These are phyloP conservation scores for Heliosperma pusillum DNA, from an alignment of 148 eudicot genomes.

Conservation along the genomic window DNA sequence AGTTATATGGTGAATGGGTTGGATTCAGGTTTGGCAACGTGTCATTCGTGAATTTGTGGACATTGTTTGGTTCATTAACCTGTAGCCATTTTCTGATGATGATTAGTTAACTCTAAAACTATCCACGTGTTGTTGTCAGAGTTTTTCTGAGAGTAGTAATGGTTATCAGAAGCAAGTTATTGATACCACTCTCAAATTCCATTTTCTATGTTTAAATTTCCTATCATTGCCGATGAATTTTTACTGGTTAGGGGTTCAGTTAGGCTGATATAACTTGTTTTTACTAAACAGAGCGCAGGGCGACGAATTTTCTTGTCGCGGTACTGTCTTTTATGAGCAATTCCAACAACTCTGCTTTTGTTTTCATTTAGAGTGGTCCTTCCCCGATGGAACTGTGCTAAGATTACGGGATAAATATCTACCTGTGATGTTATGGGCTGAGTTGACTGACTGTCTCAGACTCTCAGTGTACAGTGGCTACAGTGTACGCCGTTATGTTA, in stretches of 20 bases:
- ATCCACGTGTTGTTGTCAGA: background rate
- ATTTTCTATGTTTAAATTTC: background rate
- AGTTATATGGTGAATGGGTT: no score
- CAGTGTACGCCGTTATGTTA: background rate
- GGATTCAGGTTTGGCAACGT: no score
- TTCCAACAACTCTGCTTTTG: background rate
- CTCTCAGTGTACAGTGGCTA: background rate
- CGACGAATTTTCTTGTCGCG: background rate
- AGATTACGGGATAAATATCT: background rate
- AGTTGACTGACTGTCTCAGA: background rate
- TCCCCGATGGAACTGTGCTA: background rate
- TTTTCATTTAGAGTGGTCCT: background rate
- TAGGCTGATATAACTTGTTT: background rate
- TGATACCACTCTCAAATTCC: background rate
- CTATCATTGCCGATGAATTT: background rate
- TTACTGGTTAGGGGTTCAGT: background rate
- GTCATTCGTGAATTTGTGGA: no score
- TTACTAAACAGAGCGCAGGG: background rate
- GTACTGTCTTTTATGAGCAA: background rate
- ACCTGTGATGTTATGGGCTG: background rate
- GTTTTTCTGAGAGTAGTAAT: background rate
- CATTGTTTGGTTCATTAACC: background rate
- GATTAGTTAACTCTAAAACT: background rate
- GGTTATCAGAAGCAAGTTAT: background rate
- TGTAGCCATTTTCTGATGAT: background rate